phyloP scores from a whole-genome alignment of 2,329 filamentous ascomycete genomes.

The Diaporthe aspalathi region DNA sequence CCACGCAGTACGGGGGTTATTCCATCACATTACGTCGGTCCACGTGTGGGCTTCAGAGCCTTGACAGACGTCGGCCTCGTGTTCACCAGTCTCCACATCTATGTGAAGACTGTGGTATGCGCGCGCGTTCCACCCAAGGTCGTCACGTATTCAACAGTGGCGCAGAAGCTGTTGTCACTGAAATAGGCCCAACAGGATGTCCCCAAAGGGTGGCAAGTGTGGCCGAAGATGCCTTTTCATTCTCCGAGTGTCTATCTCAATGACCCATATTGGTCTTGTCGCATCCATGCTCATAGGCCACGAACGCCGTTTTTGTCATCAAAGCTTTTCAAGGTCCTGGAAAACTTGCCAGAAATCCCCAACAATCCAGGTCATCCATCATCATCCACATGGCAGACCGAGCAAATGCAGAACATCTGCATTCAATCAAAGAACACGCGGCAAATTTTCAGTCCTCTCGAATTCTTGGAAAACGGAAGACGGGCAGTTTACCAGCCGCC shows the following conservation, averaged over 20 bases:
- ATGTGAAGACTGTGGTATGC: no score
- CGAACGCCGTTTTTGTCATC: background rate
- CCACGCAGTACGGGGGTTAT: no score
- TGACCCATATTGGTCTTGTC: background rate
- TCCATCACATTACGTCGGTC: no score
- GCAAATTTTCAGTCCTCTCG: no score
- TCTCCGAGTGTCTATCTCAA: background rate
- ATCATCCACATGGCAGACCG: background rate
- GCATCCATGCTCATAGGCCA: conserved; percentile 19
- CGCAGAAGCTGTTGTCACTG: no score
- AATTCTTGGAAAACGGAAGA: background rate
- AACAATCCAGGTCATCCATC: conserved; percentile 1
- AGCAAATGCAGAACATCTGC: background rate
- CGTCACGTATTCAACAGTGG: no score
- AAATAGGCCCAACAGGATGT: no score
- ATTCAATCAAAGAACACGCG: background rate
- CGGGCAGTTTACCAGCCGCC: conserved; percentile 24
- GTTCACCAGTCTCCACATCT: no score
- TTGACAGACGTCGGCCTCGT: no score
- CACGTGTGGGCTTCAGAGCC: no score
- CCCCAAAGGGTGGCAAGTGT: background rate
- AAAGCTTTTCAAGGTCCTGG: conserved; percentile 1
- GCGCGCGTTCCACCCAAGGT: no score
- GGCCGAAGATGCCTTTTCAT: background rate
- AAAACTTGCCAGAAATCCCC: conserved; percentile 26